Evolutionary conservation across 768 basidiomycete genomes (phyloP).

Genomic region (Phanerodontia chrysosporium): DNA sequence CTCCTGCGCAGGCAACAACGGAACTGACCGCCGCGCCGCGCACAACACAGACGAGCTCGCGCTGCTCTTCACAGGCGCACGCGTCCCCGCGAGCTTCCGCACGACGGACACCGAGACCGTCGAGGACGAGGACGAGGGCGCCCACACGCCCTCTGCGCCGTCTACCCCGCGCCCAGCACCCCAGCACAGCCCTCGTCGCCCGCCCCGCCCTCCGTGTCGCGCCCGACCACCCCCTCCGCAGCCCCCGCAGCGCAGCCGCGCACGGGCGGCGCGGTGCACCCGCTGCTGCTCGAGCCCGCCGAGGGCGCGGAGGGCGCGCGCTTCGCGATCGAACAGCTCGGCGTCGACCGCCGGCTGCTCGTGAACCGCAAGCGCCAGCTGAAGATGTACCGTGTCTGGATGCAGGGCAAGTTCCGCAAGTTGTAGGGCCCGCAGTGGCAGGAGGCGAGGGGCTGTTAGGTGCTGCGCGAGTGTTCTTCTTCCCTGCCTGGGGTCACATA

Average conservation of each 20-base stretch:
- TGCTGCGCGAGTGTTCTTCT: too few species aligned
- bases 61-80: slow-evolving; percentile 69
- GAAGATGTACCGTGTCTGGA: slow-evolving; percentile 97
- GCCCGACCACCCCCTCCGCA: neutral
- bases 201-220: neutral
- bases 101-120: slow-evolving; percentile 29
- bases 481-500: too few species aligned
- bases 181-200: neutral
- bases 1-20: too few species aligned
- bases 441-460: too few species aligned
- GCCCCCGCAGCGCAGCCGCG: neutral
- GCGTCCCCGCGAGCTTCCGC: slow-evolving; percentile 28
- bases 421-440: too few species aligned
- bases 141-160: too few species aligned
- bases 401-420: slow-evolving; percentile 82
- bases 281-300: slow-evolving; percentile 3
- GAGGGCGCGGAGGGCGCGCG: slow-evolving; percentile 46
- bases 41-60: slow-evolving; percentile 66
- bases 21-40: too few species aligned
- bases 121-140: slow-evolving; percentile 26
- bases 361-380: slow-evolving; percentile 92
- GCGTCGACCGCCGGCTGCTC: slow-evolving; percentile 83
- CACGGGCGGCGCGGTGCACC: slow-evolving; percentile 1
- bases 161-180: neutral
- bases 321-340: slow-evolving; percentile 80